Base-by-base conservation (phyloP, 192 early-diverging fungal species). In the Linnemannia elongata region DNA sequence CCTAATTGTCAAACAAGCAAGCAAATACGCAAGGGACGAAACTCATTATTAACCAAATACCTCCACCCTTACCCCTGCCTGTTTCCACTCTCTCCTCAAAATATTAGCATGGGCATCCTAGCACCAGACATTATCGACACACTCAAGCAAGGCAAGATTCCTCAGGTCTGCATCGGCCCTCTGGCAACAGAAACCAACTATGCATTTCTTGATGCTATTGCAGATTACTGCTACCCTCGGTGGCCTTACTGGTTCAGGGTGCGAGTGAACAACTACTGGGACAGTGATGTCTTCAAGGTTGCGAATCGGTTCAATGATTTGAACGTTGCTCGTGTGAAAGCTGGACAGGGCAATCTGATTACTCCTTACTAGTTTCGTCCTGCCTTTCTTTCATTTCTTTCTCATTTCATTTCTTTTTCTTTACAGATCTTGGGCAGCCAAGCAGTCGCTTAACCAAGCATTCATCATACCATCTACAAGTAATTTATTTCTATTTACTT, bases 241-340 rank as follows among this genome's bases (percentile, higher is more conserved):
- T 90, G 87, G 83, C 82, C 80, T 20, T 90, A 90, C 38, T 82
- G 83, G 81, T 90, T 86, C 76, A 83, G 86, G 22, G 74, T 90
- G 13, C 76, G 83, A 6, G 72, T 88, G 55, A 88, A 90, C 72
- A 54, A 86, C 75, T 90, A 90, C 47, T 88, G 86, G 86, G 66
- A 88, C 33, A 82, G 89, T n/a, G 63, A 82, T 72, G 72, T 90
- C 30, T 88, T 90, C 63, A 72, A 82, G 38, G 74, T 86, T 13
- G 82, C 74, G 12, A 85, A 66, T 20, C 66, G 54, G 3, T 82
- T 88, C 52, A 90, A 90, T 68, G 79, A 80, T 66, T 69, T 55
- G 63, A 90, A 90, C 42, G 83, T 90, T 9, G 77, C 80, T 27
- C 60, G 82, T 69, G 79, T 85, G 17, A 80, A 81, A 36, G 71